phyloP scores from a whole-genome alignment of 495 filamentous ascomycete species.

The Podospora didyma region DNA sequence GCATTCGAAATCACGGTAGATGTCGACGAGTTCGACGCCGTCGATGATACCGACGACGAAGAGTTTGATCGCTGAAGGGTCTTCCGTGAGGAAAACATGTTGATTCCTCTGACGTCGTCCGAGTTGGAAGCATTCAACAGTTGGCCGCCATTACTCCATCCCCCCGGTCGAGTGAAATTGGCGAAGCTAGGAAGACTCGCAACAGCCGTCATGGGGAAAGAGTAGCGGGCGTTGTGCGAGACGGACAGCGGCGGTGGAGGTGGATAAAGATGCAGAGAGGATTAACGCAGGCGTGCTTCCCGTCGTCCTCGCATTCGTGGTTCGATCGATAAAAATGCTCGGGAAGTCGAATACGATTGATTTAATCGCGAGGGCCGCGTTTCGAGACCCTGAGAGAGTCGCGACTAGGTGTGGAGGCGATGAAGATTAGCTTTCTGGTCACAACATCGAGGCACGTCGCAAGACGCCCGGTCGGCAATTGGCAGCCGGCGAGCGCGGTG shows the following conservation, averaged over 20 bases:
- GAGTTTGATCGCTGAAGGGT: conserved; percentile 81
- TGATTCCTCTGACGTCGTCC: conserved; percentile 71
- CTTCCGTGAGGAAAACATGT: conserved; percentile 82
- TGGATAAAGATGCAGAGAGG: conserved; percentile 33
- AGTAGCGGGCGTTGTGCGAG: conserved; percentile 14
- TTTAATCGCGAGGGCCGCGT: conserved; percentile 1
- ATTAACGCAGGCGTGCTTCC: conserved; percentile 12
- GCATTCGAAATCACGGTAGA: conserved; percentile 49
- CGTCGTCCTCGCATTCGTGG: conserved; percentile 11
- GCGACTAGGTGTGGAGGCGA: conserved; percentile 17
- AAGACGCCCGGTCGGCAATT: conserved; percentile 3
- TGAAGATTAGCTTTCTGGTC: conserved; percentile 19
- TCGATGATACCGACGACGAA: conserved; percentile 76
- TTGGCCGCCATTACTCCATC: conserved; percentile 74
- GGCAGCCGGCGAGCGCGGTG: neutral
- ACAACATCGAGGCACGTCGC: conserved; percentile 6
- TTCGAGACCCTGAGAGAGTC: conserved; percentile 8
- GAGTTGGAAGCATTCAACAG: conserved; percentile 74
- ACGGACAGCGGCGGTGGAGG: conserved; percentile 25
- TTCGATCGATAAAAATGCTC: neutral
- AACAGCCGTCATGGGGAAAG: conserved; percentile 85
- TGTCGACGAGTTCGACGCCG: conserved; percentile 59
- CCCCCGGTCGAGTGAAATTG: conserved; percentile 54
- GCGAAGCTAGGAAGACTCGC: conserved; percentile 88
- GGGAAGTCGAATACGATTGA: conserved; percentile 9